A percentile compares a stretch with the other conserved stretches of the same genome.
phyloP scores from a whole-genome alignment of 164 flowering plant genomes.

The Umbellularia californica region DNA sequence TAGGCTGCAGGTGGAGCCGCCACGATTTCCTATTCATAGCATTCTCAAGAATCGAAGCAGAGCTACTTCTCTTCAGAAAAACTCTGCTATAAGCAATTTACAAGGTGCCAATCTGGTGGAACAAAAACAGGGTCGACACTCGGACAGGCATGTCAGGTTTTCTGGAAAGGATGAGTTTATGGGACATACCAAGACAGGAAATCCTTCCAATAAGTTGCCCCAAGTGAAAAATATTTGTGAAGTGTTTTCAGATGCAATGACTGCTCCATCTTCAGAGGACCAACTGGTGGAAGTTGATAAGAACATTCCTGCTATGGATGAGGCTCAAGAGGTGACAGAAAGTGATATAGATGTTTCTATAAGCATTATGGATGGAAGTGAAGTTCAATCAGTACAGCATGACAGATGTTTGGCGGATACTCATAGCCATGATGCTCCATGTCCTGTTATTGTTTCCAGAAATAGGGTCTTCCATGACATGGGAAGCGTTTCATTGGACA shows the following conservation, averaged over 20 bases:
- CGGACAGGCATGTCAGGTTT: constrained; percentile 42
- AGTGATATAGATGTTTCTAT: constrained; percentile 20
- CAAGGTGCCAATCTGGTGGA: constrained; percentile 9
- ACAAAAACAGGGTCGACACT: constrained; percentile 8
- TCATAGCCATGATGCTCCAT: neutral
- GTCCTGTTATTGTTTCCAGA: constrained; percentile 9
- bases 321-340: constrained; percentile 16
- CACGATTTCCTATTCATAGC: constrained; percentile 27
- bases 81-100: constrained; percentile 17
- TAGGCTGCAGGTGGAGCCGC: constrained; percentile 10
- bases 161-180: constrained; percentile 36
- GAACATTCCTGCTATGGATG: constrained; percentile 5
- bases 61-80: constrained; percentile 17
- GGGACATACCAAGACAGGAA: constrained; percentile 18
- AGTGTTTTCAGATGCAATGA: neutral
- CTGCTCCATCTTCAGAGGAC: constrained; percentile 10
- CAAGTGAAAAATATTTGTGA: neutral
- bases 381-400: constrained; percentile 9
- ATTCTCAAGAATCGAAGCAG: constrained; percentile 37
- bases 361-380: constrained; percentile 12
- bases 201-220: constrained; percentile 16
- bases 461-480: constrained; percentile 13
- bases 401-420: constrained; percentile 7
- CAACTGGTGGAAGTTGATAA: constrained; percentile 8
- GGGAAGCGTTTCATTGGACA: constrained; percentile 15